phyloP scores from a whole-genome alignment of 805 yeast species.

The Metschnikowia continentalis region DNA sequence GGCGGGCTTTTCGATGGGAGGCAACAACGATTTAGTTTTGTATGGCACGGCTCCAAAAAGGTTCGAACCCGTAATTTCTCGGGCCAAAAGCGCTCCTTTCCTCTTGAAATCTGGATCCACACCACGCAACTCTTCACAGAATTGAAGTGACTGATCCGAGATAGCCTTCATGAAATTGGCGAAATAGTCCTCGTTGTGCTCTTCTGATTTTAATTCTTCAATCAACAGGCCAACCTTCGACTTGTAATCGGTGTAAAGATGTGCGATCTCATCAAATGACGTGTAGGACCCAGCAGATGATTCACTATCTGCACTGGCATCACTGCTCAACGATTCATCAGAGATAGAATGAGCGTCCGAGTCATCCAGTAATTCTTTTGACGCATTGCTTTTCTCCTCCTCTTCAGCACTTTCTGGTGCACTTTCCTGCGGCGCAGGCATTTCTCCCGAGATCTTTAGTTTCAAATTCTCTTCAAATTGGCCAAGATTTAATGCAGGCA shows the following conservation, averaged over 20 bases:
- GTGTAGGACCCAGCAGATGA: constrained; percentile 31
- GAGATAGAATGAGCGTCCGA: constrained; percentile 13
- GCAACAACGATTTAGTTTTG: constrained; percentile 40
- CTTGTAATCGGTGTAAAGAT: constrained; percentile 29
- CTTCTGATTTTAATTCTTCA: constrained; percentile 9
- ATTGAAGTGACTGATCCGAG: constrained; percentile 31
- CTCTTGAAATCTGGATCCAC: constrained; percentile 39
- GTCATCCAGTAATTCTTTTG: constrained; percentile 4
- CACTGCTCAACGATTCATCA: constrained; percentile 15
- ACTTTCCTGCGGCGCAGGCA: background rate
- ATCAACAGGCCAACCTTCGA: constrained; percentile 18
- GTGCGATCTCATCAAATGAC: constrained; percentile 38
- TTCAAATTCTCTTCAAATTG: constrained; percentile 46
- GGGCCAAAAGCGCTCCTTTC: constrained; percentile 39
- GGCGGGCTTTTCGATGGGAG: constrained; percentile 23
- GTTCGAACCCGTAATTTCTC: constrained; percentile 40
- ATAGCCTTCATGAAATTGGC: constrained; percentile 25
- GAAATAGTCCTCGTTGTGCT: constrained; percentile 26
- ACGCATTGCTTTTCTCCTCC: background rate
- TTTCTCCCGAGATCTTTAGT: constrained; percentile 21
- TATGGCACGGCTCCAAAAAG: constrained; percentile 36
- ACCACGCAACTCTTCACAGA: constrained; percentile 33
- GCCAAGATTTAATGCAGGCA: constrained; percentile 56
- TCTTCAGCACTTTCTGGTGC: background rate
- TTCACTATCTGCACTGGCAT: constrained; percentile 20